Percentiles rank a stretch among this genome's conserved stretches.
Evolutionary conservation across 1,284 basidiomycete genomes (phyloP).

Genomic region (Microbotryum lychnidis-dioicae): DNA sequence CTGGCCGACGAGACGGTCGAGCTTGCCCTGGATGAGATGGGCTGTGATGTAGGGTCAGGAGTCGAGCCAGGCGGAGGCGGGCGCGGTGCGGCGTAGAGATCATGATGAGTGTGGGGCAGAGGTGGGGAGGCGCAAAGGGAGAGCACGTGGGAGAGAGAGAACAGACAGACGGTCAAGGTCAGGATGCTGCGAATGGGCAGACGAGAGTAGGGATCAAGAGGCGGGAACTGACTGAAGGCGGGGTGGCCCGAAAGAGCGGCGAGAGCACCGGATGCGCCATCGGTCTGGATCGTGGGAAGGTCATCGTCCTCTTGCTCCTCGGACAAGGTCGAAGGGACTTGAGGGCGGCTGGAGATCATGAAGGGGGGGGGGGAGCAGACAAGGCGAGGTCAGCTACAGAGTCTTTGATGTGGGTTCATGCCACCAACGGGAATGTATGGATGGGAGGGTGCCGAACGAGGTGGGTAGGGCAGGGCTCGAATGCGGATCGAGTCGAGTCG

Average conservation of each 20-base stretch:
- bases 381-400: not conserved
- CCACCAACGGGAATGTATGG: too few species aligned
- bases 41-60: slow-evolving; percentile 11
- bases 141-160: not conserved
- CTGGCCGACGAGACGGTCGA: slow-evolving; percentile 62
- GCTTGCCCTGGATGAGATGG: slow-evolving; percentile 42
- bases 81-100: not conserved
- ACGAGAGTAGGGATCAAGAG: not conserved
- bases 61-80: not conserved
- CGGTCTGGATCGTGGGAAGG: slow-evolving; percentile 33
- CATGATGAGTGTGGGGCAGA: not conserved
- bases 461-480: too few species aligned
- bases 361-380: too few species aligned
- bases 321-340: slow-evolving; percentile 36
- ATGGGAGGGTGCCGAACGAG: too few species aligned
- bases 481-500: not conserved
- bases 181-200: not conserved
- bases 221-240: slow-evolving; percentile 22
- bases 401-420: too few species aligned
- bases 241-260: slow-evolving; percentile 29
- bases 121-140: not conserved
- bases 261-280: slow-evolving; percentile 25
- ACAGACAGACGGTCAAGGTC: not conserved
- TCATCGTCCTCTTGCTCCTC: slow-evolving; percentile 36
- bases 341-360: slow-evolving; percentile 31